Base-by-base conservation (phyloP, 495 filamentous ascomycete genomes). In the Pyrenula massariospora region DNA sequence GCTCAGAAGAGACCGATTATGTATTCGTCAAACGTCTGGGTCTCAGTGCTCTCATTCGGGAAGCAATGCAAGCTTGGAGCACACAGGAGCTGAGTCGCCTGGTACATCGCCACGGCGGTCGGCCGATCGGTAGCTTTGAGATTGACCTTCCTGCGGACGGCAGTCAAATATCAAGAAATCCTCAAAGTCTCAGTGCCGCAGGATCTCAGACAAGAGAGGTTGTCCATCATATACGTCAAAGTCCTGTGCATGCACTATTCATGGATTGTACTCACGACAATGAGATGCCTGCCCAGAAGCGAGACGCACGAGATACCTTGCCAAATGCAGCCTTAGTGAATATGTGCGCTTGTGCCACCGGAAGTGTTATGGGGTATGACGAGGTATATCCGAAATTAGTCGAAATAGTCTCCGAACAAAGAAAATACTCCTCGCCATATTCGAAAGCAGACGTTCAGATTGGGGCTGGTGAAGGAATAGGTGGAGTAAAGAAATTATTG, bases 181-280 rank as follows among this genome's bases (percentile, higher is more conserved):
- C 24, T 21, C 48, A 42, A 20, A 63, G 64, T 25, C 78, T 80
- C 25, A 63, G 64, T 20, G 61, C 63, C 2, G 19, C 47, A n/a
- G 66, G 74, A 23, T 62, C 72, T 22, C 57, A 58, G 25, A 64
- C 63, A 0, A 66, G 73, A 25, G 84, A 90, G 64, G 75, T 81
- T 23, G 77, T 91, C 48, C 84, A 83, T 50, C 82, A 76, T 53
- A 89, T 96, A 66, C 87, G 85, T 36, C 81, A 84, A 22, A 86
- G 82, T 11, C 88, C 90, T 0, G 88, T 96, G 0, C 91, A 95
- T 53, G 94, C 93, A 2, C 74, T 99, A 1, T 97, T 99, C 69
- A 96, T 96, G 89, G 94, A 99, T 64, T 99, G 94, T 67, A 99
- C 94, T 1, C 94, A 99, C 67, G 94, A 99, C 70, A 99, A 99